phyloP scores from a whole-genome alignment of 1,284 basidiomycete species.

The Waitea zeae region DNA sequence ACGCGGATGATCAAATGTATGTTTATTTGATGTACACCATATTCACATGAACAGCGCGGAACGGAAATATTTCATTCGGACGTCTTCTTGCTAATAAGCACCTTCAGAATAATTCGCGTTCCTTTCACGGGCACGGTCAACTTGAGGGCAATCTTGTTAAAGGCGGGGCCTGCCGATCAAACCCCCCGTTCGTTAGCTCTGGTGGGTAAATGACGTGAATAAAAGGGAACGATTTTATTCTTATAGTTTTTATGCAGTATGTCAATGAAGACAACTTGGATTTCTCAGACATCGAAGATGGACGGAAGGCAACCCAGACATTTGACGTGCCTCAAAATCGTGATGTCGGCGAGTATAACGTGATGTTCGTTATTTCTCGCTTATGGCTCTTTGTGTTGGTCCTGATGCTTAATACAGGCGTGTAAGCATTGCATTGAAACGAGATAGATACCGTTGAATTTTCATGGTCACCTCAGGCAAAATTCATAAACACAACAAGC shows the following conservation, averaged over 20 bases:
- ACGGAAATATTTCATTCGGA: not conserved
- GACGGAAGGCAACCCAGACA: conserved; percentile 42
- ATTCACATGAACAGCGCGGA: too few relatives aligned
- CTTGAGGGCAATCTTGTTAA: conserved; percentile 54
- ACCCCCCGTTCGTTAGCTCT: conserved; percentile 51
- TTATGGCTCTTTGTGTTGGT: not conserved
- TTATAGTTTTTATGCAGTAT: conserved; percentile 25
- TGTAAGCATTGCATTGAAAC: too few relatives aligned
- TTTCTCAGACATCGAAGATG: conserved; percentile 51
- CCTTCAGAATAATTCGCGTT: conserved; percentile 49
- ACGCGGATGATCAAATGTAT: conserved; percentile 71
- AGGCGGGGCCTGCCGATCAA: conserved; percentile 53
- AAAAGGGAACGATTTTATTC: not conserved
- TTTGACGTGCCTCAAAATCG: conserved; percentile 45
- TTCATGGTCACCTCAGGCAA: too few relatives aligned
- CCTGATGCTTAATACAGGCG: conserved; percentile 20
- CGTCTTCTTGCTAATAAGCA: conserved; percentile 2
- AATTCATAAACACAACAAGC: conserved; percentile 58
- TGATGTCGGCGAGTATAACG: conserved; percentile 58
- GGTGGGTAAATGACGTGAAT: conserved; percentile 21
- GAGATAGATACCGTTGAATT: too few relatives aligned
- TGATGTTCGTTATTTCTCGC: conserved; percentile 29
- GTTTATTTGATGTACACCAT: too few relatives aligned
- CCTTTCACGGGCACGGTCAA: conserved; percentile 72
- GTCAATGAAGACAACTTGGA: conserved; percentile 55